A percentile compares a stretch with the other conserved stretches of the same genome.
These are phyloP conservation scores for Stachybotrys echinatus DNA, from an alignment of 2,329 filamentous ascomycete genomes.

Conservation along the genomic window DNA sequence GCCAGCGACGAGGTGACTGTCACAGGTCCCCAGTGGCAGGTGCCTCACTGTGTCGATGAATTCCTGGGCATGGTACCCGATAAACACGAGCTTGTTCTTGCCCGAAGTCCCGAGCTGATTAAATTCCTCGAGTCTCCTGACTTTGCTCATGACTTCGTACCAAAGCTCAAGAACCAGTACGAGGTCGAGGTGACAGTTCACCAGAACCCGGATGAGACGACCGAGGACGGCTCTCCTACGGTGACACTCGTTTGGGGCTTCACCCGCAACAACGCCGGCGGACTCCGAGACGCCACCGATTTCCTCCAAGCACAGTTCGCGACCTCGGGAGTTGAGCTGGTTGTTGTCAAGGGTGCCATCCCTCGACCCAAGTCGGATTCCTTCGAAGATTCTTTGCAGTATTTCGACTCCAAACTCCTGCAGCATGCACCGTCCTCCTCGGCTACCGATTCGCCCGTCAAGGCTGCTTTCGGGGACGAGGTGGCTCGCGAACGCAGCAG, in stretches of 20 bases:
- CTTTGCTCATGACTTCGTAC: slow-evolving; percentile 73
- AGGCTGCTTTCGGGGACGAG: slow-evolving; percentile 76
- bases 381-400: slow-evolving; percentile 93
- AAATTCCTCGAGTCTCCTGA: slow-evolving; percentile 77
- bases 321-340: slow-evolving; percentile 81
- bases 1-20: slow-evolving; percentile 95
- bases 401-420: slow-evolving; percentile 93
- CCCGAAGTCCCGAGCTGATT: slow-evolving; percentile 68
- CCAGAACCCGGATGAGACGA: slow-evolving; percentile 53
- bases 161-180: slow-evolving; percentile 85
- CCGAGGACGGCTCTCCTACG: slow-evolving; percentile 52
- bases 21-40: slow-evolving; percentile 95
- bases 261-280: slow-evolving; percentile 94
- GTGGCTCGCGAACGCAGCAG: slow-evolving; percentile 71
- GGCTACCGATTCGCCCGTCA: slow-evolving; percentile 82
- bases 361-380: slow-evolving; percentile 98
- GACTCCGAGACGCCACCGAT: slow-evolving; percentile 91
- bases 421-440: slow-evolving; percentile 83
- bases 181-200: slow-evolving; percentile 81
- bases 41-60: slow-evolving; percentile 92
- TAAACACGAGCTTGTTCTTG: slow-evolving; percentile 84
- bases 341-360: slow-evolving; percentile 86
- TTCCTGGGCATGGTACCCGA: slow-evolving; percentile 98
- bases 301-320: slow-evolving; percentile 84
- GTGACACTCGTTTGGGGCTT: slow-evolving; percentile 71